Evolutionary conservation across 78 protist species (phyloP).

Genomic region (Dictyostelium purpureum): DNA sequence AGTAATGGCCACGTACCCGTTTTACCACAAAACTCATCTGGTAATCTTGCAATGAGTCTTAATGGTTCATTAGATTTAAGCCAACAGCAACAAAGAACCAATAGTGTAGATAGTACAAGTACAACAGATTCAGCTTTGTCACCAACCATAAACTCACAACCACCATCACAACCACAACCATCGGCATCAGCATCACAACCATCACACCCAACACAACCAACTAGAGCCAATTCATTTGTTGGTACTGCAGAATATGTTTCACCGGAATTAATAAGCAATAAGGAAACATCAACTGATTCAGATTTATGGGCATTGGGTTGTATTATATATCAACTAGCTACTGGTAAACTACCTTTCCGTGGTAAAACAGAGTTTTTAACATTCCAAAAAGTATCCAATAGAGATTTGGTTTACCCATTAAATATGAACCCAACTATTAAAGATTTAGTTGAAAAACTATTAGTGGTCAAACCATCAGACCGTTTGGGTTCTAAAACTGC

Average conservation of each 20-base stretch:
- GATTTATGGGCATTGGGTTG: constrained; percentile 97
- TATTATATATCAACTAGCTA: constrained; percentile 91
- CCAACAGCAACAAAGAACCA: neutral
- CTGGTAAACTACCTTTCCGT: constrained; percentile 87
- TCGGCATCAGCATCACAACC: neutral
- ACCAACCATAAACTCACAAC: neutral
- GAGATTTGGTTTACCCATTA: constrained; percentile 75
- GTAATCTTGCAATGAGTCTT: neutral
- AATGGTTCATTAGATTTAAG: neutral
- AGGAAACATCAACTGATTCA: constrained; percentile 80
- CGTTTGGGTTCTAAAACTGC: constrained; percentile 19
- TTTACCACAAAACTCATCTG: constrained; percentile 10
- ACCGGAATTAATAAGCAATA: constrained; percentile 90
- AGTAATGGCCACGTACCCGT: neutral
- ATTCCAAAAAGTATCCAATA: constrained; percentile 82
- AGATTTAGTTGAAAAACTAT: constrained; percentile 82
- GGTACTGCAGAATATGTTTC: constrained; percentile 94
- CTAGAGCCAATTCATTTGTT: constrained; percentile 75
- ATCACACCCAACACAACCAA: neutral
- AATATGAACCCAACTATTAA: constrained; percentile 77
- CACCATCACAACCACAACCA: neutral
- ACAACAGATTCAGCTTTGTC: neutral
- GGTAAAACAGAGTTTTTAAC: constrained; percentile 85
- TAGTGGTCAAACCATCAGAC: constrained; percentile 70
- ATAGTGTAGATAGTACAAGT: neutral